Base-by-base conservation (phyloP, 257 asterid genomes). In the Echites panduratus region DNA sequence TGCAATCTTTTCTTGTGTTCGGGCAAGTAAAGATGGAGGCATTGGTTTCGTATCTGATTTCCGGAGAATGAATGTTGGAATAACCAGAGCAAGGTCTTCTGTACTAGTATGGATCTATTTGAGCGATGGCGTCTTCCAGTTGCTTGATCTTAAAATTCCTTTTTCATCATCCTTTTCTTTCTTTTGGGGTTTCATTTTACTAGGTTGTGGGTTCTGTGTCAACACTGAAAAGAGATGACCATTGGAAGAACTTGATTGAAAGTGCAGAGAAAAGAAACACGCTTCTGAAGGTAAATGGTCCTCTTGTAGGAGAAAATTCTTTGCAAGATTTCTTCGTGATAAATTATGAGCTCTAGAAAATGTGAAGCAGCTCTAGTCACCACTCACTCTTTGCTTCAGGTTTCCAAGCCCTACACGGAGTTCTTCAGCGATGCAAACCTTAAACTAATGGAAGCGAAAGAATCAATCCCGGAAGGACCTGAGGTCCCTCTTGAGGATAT, bases 21-120 rank as follows among this genome's bases (percentile, higher is more conserved):
- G 98, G 70, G 86, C 99, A 41, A 95, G 87, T 77, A 64, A 86
- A 75, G 84, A 79, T 74, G 56, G 48, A 80, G 82, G 94, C 84
- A 95, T 95, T 78, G 99, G 99, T 12, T 95, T 95, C 73, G 96
- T 95, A 65, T 69, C 88, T 75, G 98, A 95, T 89, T 92, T 79
- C 79, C 87, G 99, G 77, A 87, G 99, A 81, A 95, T 95, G 99
- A 95, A 95, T 77, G 99, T 95, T 53, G 99, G 98, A 75, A 92
- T 95, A 66, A 95, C 99, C 73, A 84, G 99, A 71, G 98, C 99
- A 49, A 88, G 96, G 83, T 87, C 98, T 64, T 92, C 99, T 66
- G 92, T 95, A 79, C 86, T 95, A 98, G 99, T 95, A 88, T 65
- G 82, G 22, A 57, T 68, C 69, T 20, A 57, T 73, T 52, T 57